Evolutionary conservation across 2,329 filamentous ascomycete species (phyloP), one percentile per base, ranked within the genome.

Genomic region (Ophiostoma ulmi): DNA sequence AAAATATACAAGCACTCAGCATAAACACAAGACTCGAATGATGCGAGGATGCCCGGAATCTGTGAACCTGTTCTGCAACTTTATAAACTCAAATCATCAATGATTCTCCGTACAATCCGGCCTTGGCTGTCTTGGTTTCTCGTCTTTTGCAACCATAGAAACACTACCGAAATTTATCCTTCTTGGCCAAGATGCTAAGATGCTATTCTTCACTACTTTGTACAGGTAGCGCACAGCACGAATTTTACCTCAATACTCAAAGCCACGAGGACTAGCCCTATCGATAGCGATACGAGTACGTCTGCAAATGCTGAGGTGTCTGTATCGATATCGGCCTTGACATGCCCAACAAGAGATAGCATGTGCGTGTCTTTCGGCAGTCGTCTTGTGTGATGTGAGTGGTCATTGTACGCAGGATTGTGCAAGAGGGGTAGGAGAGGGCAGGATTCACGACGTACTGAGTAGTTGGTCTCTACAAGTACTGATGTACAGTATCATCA

Each of bases 261-360:
- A 67, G 64, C 69, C 69, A 70, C 69, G 69, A 70, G 69, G 36
- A 67, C 69, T 70, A 63, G 52, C 64, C 48, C 65, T 36, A 70
- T 64, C 69, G 58, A 55, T 22, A 58, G 36, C 58, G 26, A 44
- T 44, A 44, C 38, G 38, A 39, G 38, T 39, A 10, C 38, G 38
- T 13, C 11, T 39, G 2, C 17, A 14, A 20, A 48, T 48, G 38
- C 20, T 48, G 44, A n/a, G 31, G 3, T 31, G 31, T 31, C 31
- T 31, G 31, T 36, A 67, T 64, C 61, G 61, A 39, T 11, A 41
- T 64, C 58, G 31, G 61, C 20, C 22, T 35, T 35, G 22, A 64
- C 35, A 17, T 31, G 38, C 61, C 61, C 31, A n/a, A 64, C 39
- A 8, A 13, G 14, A 17, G 10, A n/a, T 64, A 52, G 35, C 2